Base-by-base conservation (phyloP, 768 basidiomycete genomes). In the Pisolithus orientalis region DNA sequence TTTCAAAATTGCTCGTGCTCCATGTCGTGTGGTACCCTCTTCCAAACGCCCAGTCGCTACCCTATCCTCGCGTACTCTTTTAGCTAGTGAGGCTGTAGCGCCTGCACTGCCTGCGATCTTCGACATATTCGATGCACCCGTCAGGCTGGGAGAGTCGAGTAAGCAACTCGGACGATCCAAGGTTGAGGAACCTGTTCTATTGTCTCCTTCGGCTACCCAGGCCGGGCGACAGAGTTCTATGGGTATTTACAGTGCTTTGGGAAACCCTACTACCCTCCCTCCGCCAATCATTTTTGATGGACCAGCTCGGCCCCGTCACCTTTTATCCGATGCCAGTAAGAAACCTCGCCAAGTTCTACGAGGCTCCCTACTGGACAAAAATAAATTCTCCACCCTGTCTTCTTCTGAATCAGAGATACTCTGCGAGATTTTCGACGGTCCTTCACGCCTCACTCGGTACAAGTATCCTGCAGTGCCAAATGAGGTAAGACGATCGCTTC, bases 81-180 rank as follows among this genome's bases (percentile, higher is more conserved):
- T 57, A 3, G 21, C 44, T 6, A 44, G 44, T 27, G 29, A 44
- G 13, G 47, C 46, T 10, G 53, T 39, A 14, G 38, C 37, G 39
- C 49, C 65, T 24, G 59, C 57, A 14, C 51, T 65, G 17, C 64
- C 64, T 10, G 67, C 66, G 40, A 75, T 77, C 45, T 72, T 75
- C 54, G 79, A 80, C 60, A 78, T 81, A 53, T 78, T 79, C 58
- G 78, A 80, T 53, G 78, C 71, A 24, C 75, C 78, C 1, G 63
- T 64, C 32, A 64, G 64, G 29, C 70, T 76, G 21, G 67, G 70
- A 17, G 72, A 72, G 54, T 71, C 66, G 29, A 65, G 59, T 53
- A 53, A 59, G 49, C 52, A 66, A 59, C 45, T 66, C 48, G 42
- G 60, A 50, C 38, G 58, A 44, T 52, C 59, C 7, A 38, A 56